Evolutionary conservation across 1,284 basidiomycete species (phyloP).

Genomic region (Pseudozyma sp.): DNA sequence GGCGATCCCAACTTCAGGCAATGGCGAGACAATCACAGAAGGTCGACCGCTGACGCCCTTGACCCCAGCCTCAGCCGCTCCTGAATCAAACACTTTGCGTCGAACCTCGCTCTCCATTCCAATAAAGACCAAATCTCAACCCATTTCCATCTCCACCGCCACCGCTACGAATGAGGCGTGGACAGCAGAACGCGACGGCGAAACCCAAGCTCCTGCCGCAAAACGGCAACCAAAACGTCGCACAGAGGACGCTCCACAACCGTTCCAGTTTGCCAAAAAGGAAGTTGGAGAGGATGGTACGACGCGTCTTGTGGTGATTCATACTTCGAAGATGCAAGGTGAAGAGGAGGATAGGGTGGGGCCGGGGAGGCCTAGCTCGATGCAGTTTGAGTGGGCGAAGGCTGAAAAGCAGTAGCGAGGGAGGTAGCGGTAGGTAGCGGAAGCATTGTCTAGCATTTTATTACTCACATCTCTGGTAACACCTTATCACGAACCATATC

Average conservation of each 20-base stretch:
- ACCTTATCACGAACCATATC: too few relatives aligned
- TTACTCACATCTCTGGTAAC: too few relatives aligned
- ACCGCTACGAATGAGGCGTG: conserved; percentile 1
- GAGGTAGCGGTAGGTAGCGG: neutral
- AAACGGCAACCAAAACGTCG: neutral
- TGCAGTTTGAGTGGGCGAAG: conserved; percentile 2
- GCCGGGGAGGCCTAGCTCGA: neutral
- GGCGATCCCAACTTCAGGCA: neutral
- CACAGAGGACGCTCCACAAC: conserved; percentile 1
- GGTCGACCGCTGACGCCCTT: too few relatives aligned
- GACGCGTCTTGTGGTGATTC: conserved; percentile 29
- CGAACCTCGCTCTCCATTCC: conserved; percentile 11
- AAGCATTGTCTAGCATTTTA: too few relatives aligned
- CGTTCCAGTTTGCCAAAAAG: conserved; percentile 27
- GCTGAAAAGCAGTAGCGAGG: neutral
- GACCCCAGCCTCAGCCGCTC: neutral
- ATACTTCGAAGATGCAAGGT: conserved; percentile 7
- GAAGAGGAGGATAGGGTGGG: neutral
- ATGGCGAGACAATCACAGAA: too few relatives aligned
- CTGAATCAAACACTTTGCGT: neutral
- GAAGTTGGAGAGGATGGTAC: conserved; percentile 23
- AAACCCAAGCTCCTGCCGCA: conserved; percentile 1
- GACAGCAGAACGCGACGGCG: conserved; percentile 29
- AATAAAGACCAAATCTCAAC: conserved; percentile 5
- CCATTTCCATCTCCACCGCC: neutral